These are phyloP conservation scores for Mycotypha africana DNA, from an alignment of 371 early-diverging fungal genomes.

Conservation along the genomic window DNA sequence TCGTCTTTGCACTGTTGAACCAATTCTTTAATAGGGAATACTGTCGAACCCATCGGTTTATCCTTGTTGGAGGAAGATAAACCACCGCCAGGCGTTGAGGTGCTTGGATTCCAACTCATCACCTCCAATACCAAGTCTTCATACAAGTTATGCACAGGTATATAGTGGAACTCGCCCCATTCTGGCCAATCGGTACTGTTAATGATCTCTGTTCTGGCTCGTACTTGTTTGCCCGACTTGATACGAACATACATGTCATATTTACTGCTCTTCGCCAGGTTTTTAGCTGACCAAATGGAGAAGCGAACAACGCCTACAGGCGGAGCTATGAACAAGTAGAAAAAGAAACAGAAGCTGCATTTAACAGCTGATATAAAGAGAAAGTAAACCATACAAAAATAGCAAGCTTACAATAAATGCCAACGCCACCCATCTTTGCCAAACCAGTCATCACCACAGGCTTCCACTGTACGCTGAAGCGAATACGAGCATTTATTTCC, in stretches of 20 bases:
- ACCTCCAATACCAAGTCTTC: slow-evolving; percentile 70
- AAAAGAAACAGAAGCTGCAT: not conserved
- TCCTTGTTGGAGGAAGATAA: slow-evolving; percentile 60
- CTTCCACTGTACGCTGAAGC: slow-evolving; percentile 52
- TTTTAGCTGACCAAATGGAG: slow-evolving; percentile 68
- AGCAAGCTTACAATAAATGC: slow-evolving; percentile 27
- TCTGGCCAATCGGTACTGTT: slow-evolving; percentile 71
- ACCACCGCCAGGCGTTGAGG: too few species aligned
- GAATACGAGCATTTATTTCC: slow-evolving; percentile 27
- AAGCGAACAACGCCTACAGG: slow-evolving; percentile 81
- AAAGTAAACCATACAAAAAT: not conserved
- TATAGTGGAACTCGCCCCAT: slow-evolving; percentile 81
- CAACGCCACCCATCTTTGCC: slow-evolving; percentile 28
- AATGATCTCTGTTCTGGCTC: slow-evolving; percentile 65
- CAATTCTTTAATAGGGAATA: slow-evolving; percentile 37
- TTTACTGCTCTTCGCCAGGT: slow-evolving; percentile 48
- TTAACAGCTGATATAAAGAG: too few species aligned
- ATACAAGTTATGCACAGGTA: slow-evolving; percentile 61
- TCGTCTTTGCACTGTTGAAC: slow-evolving; percentile 20
- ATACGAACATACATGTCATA: slow-evolving; percentile 81
- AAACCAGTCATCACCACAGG: slow-evolving; percentile 45
- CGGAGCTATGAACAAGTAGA: slow-evolving; percentile 23
- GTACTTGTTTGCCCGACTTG: slow-evolving; percentile 54
- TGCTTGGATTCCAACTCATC: slow-evolving; percentile 72
- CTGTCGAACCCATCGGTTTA: slow-evolving; percentile 59